Evolutionary conservation across 352 stramenopile species (phyloP), one percentile per base, ranked within the genome.

Genomic region (Globisporangium canariense): DNA sequence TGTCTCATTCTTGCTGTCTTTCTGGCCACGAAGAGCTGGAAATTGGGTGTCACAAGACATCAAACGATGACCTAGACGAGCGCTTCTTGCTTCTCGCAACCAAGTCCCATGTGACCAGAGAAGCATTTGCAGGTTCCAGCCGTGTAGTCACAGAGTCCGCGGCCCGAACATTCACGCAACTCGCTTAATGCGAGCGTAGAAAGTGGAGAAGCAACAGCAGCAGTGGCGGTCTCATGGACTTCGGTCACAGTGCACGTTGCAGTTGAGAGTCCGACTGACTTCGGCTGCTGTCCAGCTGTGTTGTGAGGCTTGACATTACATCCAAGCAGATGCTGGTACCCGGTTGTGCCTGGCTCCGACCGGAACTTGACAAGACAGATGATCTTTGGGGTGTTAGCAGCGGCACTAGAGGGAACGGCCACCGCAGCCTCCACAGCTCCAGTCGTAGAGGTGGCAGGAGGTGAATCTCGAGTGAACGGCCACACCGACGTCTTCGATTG

Each of bases 91-190:
- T 74, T 79, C 57, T 92, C 69, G 55, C 85, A 94, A 16, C 83
- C 85, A 20, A 92, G 72, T 0, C 86, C 81, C 78, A 91, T 91
- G 68, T 93, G 83, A 0, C 86, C 85, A 6, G 80, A 54, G 54
- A 73, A 94, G 64, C 86, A 94, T 54, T 73, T 69, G 75, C 85
- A 92, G 1, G 68, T 70, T 16, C 86, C 86, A 0, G 74, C 75
- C 36, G 52, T 53, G 40, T 66, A 73, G 73, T 91, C 81, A 51
- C 86, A 94, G 1, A 64, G 60, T 5, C 86, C 85, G 2, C 86
- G 83, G 51, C 76, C 78, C 0, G 83, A 84, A 53, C 85, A 93
- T n/a, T 81, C 73, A 0, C 61, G 52, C 16, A 91, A 67, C 40
- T 93, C 82, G 0, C 67, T 83, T 0, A 91, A 68, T 2, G 74